phyloP scores from a whole-genome alignment of 441 rosid species.

The Mallotus japonicus region DNA sequence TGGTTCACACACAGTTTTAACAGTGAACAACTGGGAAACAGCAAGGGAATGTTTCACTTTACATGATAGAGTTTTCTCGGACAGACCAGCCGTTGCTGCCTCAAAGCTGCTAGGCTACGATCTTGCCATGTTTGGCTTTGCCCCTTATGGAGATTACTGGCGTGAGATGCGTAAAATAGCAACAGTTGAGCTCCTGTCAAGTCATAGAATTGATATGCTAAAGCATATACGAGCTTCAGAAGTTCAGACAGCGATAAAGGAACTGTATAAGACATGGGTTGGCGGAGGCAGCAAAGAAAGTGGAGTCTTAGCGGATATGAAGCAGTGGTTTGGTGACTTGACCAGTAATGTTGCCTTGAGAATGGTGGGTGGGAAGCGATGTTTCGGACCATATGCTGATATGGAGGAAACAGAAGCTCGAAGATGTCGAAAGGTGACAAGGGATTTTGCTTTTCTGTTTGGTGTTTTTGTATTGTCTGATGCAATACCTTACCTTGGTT shows the following conservation, averaged over 20 bases:
- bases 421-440: slow-evolving; percentile 4
- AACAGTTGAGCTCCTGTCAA: slow-evolving; percentile 21
- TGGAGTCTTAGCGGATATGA: slow-evolving; percentile 21
- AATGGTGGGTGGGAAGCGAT: slow-evolving; percentile 25
- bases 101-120: slow-evolving; percentile 27
- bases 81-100: slow-evolving; percentile 21
- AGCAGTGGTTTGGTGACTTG: slow-evolving; percentile 29
- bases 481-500: slow-evolving; percentile 28
- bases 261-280: slow-evolving; percentile 21
- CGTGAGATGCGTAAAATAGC: slow-evolving; percentile 28
- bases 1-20: slow-evolving; percentile 14
- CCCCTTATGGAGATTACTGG: slow-evolving; percentile 31
- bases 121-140: slow-evolving; percentile 26
- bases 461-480: slow-evolving; percentile 26
- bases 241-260: slow-evolving; percentile 8
- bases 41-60: slow-evolving; percentile 27
- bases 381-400: slow-evolving; percentile 3
- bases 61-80: slow-evolving; percentile 25
- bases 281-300: slow-evolving; percentile 14
- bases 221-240: slow-evolving; percentile 19
- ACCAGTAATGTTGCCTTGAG: slow-evolving; percentile 19
- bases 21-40: slow-evolving; percentile 26
- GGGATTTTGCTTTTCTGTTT: slow-evolving; percentile 8
- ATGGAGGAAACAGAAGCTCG: slow-evolving; percentile 12
- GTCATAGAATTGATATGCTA: slow-evolving; percentile 20